Conservation (phyloP, 2,329 filamentous ascomycete species). For the Aspergillus arachidicola region DNA sequence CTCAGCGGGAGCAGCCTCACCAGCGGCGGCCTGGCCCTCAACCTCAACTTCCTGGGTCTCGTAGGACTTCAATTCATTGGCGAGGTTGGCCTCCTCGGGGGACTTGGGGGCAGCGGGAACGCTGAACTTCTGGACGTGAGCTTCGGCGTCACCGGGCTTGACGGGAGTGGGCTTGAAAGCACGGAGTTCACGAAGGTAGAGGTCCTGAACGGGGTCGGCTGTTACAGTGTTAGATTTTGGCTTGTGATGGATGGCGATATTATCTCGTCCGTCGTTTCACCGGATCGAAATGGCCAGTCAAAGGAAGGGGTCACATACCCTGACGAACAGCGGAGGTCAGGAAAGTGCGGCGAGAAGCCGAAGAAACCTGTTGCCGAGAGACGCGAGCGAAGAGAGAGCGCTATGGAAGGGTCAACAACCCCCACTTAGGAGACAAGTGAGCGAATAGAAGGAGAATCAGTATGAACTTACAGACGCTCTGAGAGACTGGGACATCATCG, state of each 20-base stretch:
- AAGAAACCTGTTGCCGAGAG: constrained; percentile 59
- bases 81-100: constrained; percentile 92
- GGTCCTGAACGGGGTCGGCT: constrained; percentile 97
- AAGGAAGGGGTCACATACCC: constrained; percentile 52
- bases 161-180: constrained; percentile 84
- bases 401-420: constrained; percentile 41
- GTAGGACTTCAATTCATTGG: constrained; percentile 89
- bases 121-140: constrained; percentile 86
- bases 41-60: constrained; percentile 92
- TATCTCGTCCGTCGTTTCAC: not conserved
- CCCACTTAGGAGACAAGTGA: not conserved
- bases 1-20: constrained; percentile 63
- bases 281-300: not conserved
- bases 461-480: constrained; percentile 59
- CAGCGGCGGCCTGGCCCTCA: constrained; percentile 75
- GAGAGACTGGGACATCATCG: constrained; percentile 64
- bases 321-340: constrained; percentile 63
- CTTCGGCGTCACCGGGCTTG: constrained; percentile 85
- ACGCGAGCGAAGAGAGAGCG: constrained; percentile 64
- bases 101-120: constrained; percentile 80
- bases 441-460: not conserved
- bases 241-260: not conserved
- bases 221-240: constrained; percentile 27
- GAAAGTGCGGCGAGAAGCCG: constrained; percentile 63
- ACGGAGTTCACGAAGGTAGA: constrained; percentile 96